Evolutionary conservation across 305 asterid genomes (phyloP).

Genomic region (Fraxinus platypoda): DNA sequence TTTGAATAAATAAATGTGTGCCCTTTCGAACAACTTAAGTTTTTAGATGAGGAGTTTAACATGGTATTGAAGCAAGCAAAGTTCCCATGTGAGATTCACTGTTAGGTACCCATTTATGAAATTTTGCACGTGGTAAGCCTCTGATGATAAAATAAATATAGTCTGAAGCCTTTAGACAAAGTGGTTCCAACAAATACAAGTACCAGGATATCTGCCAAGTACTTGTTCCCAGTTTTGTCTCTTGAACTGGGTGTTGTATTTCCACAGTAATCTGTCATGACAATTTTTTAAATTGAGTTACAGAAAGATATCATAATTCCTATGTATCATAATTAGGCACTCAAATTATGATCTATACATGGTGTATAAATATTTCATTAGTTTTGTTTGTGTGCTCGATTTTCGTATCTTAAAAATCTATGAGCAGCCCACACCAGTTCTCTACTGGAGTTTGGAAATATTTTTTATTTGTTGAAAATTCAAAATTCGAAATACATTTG

Average conservation of each 20-base stretch:
- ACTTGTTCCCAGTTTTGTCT: slow-evolving; percentile 5
- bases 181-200: not conserved
- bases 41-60: not conserved
- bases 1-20: not conserved
- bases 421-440: not conserved
- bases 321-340: not conserved
- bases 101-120: not conserved
- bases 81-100: not conserved
- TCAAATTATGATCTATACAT: not conserved
- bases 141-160: not conserved
- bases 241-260: not conserved
- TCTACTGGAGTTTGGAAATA: not conserved
- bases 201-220: not conserved
- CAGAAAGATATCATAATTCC: not conserved
- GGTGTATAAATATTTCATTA: not conserved
- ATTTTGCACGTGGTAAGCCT: not conserved
- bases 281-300: not conserved
- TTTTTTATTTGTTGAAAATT: not conserved
- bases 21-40: not conserved
- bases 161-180: not conserved
- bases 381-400: not conserved
- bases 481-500: not conserved
- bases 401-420: not conserved
- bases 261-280: not conserved
- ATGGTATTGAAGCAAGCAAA: not conserved